These are phyloP conservation scores for Lachnellula occidentalis DNA, from an alignment of 2,329 filamentous ascomycete species.

Conservation along the genomic window DNA sequence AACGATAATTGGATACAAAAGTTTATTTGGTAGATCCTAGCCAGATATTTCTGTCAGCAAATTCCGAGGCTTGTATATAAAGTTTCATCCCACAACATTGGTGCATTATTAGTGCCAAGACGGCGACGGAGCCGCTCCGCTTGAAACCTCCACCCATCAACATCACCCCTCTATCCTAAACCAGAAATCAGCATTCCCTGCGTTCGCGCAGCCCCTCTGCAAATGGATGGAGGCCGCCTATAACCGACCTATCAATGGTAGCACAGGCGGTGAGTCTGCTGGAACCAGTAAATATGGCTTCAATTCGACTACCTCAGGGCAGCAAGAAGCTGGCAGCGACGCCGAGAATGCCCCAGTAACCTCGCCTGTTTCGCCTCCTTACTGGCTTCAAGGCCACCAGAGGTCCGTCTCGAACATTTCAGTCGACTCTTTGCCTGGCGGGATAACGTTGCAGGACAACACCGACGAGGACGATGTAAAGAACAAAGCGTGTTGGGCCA, in stretches of 20 bases:
- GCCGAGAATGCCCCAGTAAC: constrained; percentile 27
- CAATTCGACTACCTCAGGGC: neutral
- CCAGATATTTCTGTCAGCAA: no score
- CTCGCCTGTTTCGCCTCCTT: constrained; percentile 32
- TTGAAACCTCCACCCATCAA: constrained; percentile 5
- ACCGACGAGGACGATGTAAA: constrained; percentile 40
- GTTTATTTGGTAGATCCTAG: no score
- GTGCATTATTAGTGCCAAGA: no score
- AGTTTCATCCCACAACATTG: no score
- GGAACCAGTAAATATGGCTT: constrained; percentile 6
- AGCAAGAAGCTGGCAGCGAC: constrained; percentile 5
- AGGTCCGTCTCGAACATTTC: constrained; percentile 40
- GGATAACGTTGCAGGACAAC: constrained; percentile 59
- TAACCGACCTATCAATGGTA: constrained; percentile 14
- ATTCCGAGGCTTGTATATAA: no score
- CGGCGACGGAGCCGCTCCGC: neutral
- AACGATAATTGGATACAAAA: no score
- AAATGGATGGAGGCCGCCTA: constrained; percentile 28
- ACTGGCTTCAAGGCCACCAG: constrained; percentile 34
- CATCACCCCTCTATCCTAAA: constrained; percentile 1
- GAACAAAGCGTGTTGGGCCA: constrained; percentile 59
- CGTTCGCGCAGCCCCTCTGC: constrained; percentile 14
- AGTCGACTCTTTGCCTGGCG: constrained; percentile 44
- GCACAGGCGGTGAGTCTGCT: constrained; percentile 5
- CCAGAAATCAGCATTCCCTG: neutral